Base-by-base conservation (phyloP, 2,329 filamentous ascomycete genomes). In the Xylaria sp. region DNA sequence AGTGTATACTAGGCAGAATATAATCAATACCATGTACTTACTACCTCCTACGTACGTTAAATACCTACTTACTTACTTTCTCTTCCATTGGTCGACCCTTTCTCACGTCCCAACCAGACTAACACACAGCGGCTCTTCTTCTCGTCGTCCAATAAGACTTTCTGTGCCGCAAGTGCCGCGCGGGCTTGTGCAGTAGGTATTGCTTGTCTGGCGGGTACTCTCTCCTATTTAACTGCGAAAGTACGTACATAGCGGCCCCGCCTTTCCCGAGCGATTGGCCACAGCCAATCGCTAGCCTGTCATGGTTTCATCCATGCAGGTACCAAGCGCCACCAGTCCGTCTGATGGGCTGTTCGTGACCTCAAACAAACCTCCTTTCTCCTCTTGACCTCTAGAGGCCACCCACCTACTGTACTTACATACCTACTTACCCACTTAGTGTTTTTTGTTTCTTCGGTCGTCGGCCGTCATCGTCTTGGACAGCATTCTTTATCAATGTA, bases 301-400 rank as follows among this genome's bases (percentile, higher is more conserved):
- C 33, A 20, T 1, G 51, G 67, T 67, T 66, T 67, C 67, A 64
- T 53, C 57, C 39, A 69, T 60, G 67, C 67, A 69, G 67, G 67
- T 69, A 69, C 65, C 63, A 63, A 31, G 55, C 53, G 60, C 50
- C 55, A 56, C 50, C 33, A 15, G 49, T 27, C 45, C 51, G n/a
- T 25, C 13, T 11, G 42, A 22, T 45, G 15, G 27, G 49, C 15
- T 51, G 6, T 51, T 33, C 27, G 6, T 51, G 27, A 51, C 27
- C 49, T 50, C 45, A 57, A 27, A 33, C 56, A 50, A n/a, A 36
- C 61, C 62, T 51, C 49, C 49, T 51, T 31, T 47, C 42, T 42
- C 17, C 36, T 38, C 15, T n/a, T 42, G 15, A n/a, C 4, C 55
- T 47, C 15, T 33, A 31, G 29, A 31, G 58, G 47, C 58, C 58